Evolutionary conservation across 768 basidiomycete genomes (phyloP), one percentile per base, ranked within the genome.

Genomic region (Daedalea quercina): DNA sequence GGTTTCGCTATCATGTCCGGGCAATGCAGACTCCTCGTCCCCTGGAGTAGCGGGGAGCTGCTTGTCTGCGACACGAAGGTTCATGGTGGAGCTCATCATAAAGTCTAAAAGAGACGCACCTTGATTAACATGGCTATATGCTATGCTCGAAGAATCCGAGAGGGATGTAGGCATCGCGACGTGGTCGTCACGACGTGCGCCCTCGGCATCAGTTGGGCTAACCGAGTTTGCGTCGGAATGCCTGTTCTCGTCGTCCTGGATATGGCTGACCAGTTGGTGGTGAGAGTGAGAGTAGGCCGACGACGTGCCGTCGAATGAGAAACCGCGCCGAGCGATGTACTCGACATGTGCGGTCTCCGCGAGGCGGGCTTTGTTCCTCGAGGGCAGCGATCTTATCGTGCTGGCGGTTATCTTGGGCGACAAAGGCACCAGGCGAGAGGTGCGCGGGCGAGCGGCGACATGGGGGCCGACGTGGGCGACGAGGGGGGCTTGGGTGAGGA

Each of bases 401-500:
- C 31, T 28, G 19, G 48, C 25, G 19, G 48, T 28, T 20, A 35
- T 40, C 34, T 9, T 8, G 9, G 23, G 9, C 35, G 48, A 40
- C 34, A 23, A 40, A 3, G 13, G 37, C 7, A 3, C 19, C 4
- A 8, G 37, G 48, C 19, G 19, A 20, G 35, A 7, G 8, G 20
- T 22, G 34, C 15, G 20, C 34, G 34, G 6, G 34, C n/a, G 33
- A n/a, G n/a, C n/a, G n/a, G n/a, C n/a, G n/a, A n/a, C n/a, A n/a
- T n/a, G n/a, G n/a, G n/a, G 34, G 48, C 31, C n/a, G 19, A 37
- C 15, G 25, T 49, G 20, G 48, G 48, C 37, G 37, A 15, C 37
- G 34, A 49, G 11, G 48, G 46, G 34, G 19, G 35, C 4, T 20
- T 49, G 48, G 31, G 48, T 37, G 48, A 49, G 48, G 34, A 49